Base-by-base conservation (phyloP, 257 asterid genomes). In the Lithospermum erythrorhizon region DNA sequence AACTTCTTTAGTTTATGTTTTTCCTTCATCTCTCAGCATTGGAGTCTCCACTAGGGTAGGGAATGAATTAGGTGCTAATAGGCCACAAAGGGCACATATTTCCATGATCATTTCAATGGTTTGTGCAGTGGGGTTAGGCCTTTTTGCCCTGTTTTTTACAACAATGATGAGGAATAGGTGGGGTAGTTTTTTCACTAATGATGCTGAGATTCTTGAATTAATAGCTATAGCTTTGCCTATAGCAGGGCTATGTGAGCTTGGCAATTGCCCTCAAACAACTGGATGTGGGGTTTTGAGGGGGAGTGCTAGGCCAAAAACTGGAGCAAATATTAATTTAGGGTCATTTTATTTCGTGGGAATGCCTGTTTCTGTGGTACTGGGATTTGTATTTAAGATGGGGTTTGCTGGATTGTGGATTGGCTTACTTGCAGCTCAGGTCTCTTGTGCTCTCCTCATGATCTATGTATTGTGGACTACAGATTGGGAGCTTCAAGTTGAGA, bases 211-310 rank as follows among this genome's bases (percentile, higher is more conserved):
- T 15, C 84, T 91, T 1, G 73, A 75, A 35, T 82, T 91, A 8
- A 88, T 96, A 11, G 68, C 96, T 13, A 56, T 73, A 9, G 96
- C 95, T 52, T 66, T 91, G 72, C 98, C 98, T 2, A 82, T 91
- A 4, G 95, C 86, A 0, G 98, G 98, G 13, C 66, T 86, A 0
- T 91, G 96, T 65, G 98, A 91, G 82, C 83, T 91, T 6, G 98
- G 97, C 2, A 90, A 91, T 67, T 91, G 94, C 79, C 98, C 98
- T 3, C 96, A 85, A 68, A 91, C 98, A 18, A 82, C 96, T 11
- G 98, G 98, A 0, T 88, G 96, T 61, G 98, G 98, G 61, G 95
- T 86, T 0, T 68, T 90, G 24, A 59, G 98, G 29, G 96, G 96
- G 4, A 88, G 95, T 56, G 98, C 98, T 0, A 30, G 94, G 76